phyloP scores from a whole-genome alignment of 2,329 filamentous ascomycete species.

The Fusarium solani-melongenae region DNA sequence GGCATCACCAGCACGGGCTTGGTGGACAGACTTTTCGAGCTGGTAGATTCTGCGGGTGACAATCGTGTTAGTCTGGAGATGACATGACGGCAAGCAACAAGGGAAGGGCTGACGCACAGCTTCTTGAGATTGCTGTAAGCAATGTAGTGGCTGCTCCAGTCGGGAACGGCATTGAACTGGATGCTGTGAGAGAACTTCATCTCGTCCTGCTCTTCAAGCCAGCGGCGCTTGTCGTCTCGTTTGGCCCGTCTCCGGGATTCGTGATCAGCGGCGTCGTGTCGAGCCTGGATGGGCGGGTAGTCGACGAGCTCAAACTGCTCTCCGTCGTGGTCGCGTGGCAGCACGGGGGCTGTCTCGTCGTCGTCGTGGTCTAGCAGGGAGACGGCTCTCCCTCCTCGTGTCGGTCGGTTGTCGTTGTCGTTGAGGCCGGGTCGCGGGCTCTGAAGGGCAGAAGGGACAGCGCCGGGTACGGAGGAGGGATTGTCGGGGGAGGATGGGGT shows the following conservation, averaged over 20 bases:
- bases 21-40: constrained; percentile 86
- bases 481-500: constrained; percentile 39
- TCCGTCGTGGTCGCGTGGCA: constrained; percentile 1
- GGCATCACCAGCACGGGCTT: constrained; percentile 72
- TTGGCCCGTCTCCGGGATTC: constrained; percentile 55
- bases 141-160: constrained; percentile 98
- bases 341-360: not conserved
- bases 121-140: constrained; percentile 99
- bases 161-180: constrained; percentile 99
- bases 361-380: constrained; percentile 16
- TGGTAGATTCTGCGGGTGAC: constrained; percentile 82
- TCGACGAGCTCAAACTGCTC: constrained; percentile 56
- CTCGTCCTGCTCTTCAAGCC: constrained; percentile 80
- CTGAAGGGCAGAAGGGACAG: constrained; percentile 38
- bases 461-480: constrained; percentile 54
- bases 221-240: constrained; percentile 71
- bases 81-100: not conserved
- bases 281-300: constrained; percentile 49
- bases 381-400: constrained; percentile 51
- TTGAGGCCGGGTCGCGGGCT: constrained; percentile 26
- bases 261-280: constrained; percentile 45
- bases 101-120: constrained; percentile 70
- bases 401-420: constrained; percentile 39
- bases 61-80: constrained; percentile 12
- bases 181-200: constrained; percentile 99